A percentile compares a stretch with the other conserved stretches of the same genome.
Evolutionary conservation across 345 rosid species (phyloP).

Genomic region (Orychophragmus violaceus): DNA sequence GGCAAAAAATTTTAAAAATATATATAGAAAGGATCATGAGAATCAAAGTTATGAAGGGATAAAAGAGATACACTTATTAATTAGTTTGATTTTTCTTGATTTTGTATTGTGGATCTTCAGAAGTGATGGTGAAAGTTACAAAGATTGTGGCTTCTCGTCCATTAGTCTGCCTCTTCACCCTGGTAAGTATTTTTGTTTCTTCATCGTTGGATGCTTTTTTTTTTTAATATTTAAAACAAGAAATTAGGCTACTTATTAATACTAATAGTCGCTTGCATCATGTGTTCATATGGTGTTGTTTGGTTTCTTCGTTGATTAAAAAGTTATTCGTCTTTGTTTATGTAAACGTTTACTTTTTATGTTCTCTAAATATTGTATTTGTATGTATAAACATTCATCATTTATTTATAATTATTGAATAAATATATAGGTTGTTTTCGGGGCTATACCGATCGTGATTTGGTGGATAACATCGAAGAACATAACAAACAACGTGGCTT

Average conservation of each 20-base stretch:
- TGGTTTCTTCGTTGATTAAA: too few species aligned
- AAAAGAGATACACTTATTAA: not conserved
- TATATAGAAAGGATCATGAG: slow-evolving; percentile 10
- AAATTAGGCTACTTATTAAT: too few species aligned
- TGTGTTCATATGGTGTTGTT: too few species aligned
- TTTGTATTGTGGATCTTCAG: not conserved
- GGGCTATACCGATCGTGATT: not conserved
- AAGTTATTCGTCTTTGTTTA: too few species aligned
- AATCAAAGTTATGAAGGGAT: not conserved
- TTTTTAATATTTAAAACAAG: too few species aligned
- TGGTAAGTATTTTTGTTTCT: not conserved
- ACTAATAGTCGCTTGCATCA: too few species aligned
- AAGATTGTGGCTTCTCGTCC: slow-evolving; percentile 4
- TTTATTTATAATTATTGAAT: too few species aligned
- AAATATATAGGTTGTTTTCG: slow-evolving; percentile 3
- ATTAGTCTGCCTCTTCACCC: not conserved
- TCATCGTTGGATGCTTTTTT: not conserved
- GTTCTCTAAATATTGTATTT: not conserved
- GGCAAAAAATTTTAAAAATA: not conserved
- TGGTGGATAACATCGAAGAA: slow-evolving; percentile 11
- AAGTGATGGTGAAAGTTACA: not conserved
- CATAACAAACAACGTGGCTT: not conserved
- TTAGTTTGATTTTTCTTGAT: not conserved
- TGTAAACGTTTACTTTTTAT: too few species aligned
- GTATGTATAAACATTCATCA: not conserved